phyloP scores from a whole-genome alignment of 2,329 filamentous ascomycete genomes.

The Beauveria australis region DNA sequence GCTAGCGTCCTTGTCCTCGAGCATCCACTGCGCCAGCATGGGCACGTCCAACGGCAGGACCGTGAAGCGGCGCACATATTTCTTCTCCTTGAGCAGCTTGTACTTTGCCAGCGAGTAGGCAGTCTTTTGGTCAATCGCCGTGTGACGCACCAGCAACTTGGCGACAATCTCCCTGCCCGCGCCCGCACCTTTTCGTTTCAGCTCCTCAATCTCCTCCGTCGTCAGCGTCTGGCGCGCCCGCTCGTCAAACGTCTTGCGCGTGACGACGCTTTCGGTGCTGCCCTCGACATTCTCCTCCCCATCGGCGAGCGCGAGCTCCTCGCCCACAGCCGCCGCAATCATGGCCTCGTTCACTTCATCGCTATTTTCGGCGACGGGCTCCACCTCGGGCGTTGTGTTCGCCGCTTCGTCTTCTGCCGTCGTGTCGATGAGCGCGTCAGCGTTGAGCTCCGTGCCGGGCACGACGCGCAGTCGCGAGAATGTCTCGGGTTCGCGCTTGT shows the following conservation, averaged over 20 bases:
- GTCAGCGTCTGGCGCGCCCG: constrained; percentile 67
- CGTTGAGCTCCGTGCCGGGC: constrained; percentile 72
- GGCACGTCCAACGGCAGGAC: constrained; percentile 76
- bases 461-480: constrained; percentile 70
- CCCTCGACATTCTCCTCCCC: constrained; percentile 20
- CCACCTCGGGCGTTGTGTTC: constrained; percentile 17
- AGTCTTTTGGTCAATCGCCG: constrained; percentile 88
- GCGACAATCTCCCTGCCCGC: constrained; percentile 85
- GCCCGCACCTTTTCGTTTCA: constrained; percentile 63
- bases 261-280: constrained; percentile 30
- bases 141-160: constrained; percentile 86
- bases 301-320: constrained; percentile 35
- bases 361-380: constrained; percentile 32
- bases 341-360: constrained; percentile 35
- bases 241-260: constrained; percentile 52
- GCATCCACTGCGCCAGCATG: constrained; percentile 65
- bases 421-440: constrained; percentile 56
- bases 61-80: constrained; percentile 84
- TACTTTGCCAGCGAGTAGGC: constrained; percentile 92
- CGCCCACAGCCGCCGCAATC: constrained; percentile 28
- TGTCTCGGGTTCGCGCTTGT: constrained; percentile 55
- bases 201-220: constrained; percentile 66
- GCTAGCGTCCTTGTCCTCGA: constrained; percentile 69
- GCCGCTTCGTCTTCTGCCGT: constrained; percentile 28
- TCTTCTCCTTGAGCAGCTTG: constrained; percentile 85